Evolutionary conservation across 2,329 filamentous ascomycete genomes (phyloP).

Genomic region (Penicillium sp.): DNA sequence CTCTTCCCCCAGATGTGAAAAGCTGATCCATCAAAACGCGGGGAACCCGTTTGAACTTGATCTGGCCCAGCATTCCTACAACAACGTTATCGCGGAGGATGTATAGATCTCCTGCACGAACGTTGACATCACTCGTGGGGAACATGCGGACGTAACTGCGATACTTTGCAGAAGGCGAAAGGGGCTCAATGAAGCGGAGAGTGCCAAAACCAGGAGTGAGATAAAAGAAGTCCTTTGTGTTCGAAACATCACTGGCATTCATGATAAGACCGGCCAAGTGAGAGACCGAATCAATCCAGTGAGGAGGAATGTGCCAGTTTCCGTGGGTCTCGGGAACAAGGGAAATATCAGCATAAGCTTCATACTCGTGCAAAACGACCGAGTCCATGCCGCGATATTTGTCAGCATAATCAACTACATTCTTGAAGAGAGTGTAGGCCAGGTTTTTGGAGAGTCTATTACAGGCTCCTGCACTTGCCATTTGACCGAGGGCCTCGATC

Average conservation of each 20-base stretch:
- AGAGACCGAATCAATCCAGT: conserved; percentile 36
- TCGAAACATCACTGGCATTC: conserved; percentile 26
- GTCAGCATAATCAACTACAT: conserved; percentile 26
- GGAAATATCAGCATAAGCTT: conserved; percentile 29
- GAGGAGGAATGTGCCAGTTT: conserved; percentile 30
- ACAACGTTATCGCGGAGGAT: conserved; percentile 33
- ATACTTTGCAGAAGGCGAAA: conserved; percentile 26
- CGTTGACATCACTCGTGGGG: conserved; percentile 25
- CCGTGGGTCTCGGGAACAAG: conserved; percentile 22
- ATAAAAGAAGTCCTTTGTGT: conserved; percentile 29
- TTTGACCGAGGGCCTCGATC: conserved; percentile 20
- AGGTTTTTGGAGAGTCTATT: conserved; percentile 28
- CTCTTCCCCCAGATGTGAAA: no score
- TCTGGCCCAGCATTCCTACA: conserved; percentile 31
- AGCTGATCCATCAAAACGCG: no score
- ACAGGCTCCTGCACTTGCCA: conserved; percentile 23
- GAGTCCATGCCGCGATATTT: conserved; percentile 30
- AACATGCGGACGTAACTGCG: conserved; percentile 31
- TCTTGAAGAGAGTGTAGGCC: conserved; percentile 33
- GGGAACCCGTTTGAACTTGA: conserved; percentile 32
- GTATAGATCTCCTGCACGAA: conserved; percentile 40
- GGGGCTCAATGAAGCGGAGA: conserved; percentile 23
- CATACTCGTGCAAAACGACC: conserved; percentile 26
- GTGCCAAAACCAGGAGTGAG: conserved; percentile 32
- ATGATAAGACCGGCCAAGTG: conserved; percentile 37